Evolutionary conservation across 148 eudicot genomes (phyloP).

Genomic region (Chenopodium formosanum): DNA sequence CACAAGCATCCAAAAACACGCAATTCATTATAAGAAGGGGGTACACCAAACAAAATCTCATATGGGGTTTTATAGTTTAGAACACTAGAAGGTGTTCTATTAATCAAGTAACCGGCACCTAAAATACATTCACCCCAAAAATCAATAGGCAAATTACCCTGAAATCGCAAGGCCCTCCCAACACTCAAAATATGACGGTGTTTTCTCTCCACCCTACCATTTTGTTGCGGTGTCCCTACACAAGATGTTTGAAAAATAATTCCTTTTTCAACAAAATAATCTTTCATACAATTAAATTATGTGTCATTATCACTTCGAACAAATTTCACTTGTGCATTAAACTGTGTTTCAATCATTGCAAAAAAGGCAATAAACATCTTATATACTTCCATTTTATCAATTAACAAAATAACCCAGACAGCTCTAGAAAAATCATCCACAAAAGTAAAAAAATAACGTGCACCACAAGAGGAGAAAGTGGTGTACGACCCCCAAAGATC

Average conservation of each 20-base stretch:
- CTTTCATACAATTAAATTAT: too few species aligned
- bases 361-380: background rate
- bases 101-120: too few species aligned
- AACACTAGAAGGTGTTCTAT: too few species aligned
- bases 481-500: background rate
- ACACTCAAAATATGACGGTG: background rate
- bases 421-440: background rate
- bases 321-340: background rate
- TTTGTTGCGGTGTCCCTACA: constrained; percentile 8
- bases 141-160: too few species aligned
- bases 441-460: background rate
- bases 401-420: background rate
- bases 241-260: background rate
- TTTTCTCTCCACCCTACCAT: background rate
- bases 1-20: too few species aligned
- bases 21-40: too few species aligned
- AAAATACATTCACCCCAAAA: too few species aligned
- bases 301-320: background rate
- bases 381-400: background rate
- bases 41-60: too few species aligned
- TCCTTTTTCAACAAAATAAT: background rate
- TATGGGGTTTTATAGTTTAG: too few species aligned
- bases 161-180: too few species aligned
- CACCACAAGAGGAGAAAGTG: background rate
- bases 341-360: background rate